Conservation (phyloP, 148 eudicot species). For the Cornus suecica region DNA sequence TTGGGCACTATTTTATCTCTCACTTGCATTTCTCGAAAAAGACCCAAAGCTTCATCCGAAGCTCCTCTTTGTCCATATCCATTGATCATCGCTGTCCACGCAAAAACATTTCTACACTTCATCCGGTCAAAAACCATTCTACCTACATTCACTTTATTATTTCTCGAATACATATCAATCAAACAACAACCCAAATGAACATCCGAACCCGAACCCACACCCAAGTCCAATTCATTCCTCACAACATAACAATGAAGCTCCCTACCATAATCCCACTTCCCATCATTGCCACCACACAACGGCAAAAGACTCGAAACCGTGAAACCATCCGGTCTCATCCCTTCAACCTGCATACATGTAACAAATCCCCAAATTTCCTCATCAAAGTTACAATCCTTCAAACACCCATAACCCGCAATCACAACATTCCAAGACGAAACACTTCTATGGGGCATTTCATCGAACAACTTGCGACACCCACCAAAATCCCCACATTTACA, state of each 20-base stretch:
- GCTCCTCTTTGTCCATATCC: slow-evolving; percentile 31
- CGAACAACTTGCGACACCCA: slow-evolving; percentile 32
- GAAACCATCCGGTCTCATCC: slow-evolving; percentile 32
- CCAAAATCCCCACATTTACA: slow-evolving; percentile 22
- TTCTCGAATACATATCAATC: slow-evolving; percentile 48
- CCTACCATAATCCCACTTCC: slow-evolving; percentile 23
- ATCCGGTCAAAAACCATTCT: slow-evolving; percentile 30
- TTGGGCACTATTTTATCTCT: slow-evolving; percentile 26
- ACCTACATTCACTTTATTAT: slow-evolving; percentile 26
- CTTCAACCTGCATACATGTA: slow-evolving; percentile 25
- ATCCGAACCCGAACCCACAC: slow-evolving; percentile 20
- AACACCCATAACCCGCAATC: slow-evolving; percentile 17
- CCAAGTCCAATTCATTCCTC: slow-evolving; percentile 21
- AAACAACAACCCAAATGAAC: slow-evolving; percentile 40
- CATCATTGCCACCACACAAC: slow-evolving; percentile 21
- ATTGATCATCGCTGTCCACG: slow-evolving; percentile 47
- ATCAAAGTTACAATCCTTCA: background rate
- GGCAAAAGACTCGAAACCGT: slow-evolving; percentile 38
- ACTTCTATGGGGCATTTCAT: slow-evolving; percentile 40
- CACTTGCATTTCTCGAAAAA: slow-evolving; percentile 38
- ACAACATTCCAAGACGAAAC: slow-evolving; percentile 41
- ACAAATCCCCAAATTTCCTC: slow-evolving; percentile 19
- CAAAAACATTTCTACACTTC: slow-evolving; percentile 30
- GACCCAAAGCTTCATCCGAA: slow-evolving; percentile 29
- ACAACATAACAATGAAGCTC: slow-evolving; percentile 40